Conservation (phyloP, 768 basidiomycete genomes). For the Thelephora aurantiotincta region DNA sequence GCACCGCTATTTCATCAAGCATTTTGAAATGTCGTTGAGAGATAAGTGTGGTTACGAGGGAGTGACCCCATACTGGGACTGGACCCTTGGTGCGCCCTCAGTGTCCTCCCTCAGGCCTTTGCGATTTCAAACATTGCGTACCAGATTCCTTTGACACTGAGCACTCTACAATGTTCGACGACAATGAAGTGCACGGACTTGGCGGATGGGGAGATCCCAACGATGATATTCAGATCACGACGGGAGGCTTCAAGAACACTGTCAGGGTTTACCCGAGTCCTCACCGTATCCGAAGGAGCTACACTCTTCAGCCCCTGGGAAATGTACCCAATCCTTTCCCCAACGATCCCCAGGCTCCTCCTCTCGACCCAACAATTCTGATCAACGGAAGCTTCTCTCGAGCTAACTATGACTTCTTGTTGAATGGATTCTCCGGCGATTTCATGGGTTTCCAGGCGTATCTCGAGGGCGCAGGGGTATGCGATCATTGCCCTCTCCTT, state of each 20-base stretch:
- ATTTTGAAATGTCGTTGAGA: conserved; percentile 10
- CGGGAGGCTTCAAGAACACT: conserved; percentile 17
- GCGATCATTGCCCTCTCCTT: not conserved
- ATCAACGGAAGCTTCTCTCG: conserved; percentile 17
- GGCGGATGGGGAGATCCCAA: conserved; percentile 16
- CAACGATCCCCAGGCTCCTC: conserved; percentile 1
- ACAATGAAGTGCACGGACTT: conserved; percentile 11
- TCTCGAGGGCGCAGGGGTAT: conserved; percentile 17
- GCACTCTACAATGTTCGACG: conserved; percentile 12
- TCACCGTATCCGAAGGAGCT: conserved; percentile 20
- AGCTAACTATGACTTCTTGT: conserved; percentile 11
- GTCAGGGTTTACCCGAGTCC: conserved; percentile 18
- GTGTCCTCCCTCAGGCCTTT: not conserved
- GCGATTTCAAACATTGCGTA: not conserved
- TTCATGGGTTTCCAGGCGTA: conserved; percentile 18
- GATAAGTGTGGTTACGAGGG: conserved; percentile 12
- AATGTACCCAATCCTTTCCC: not conserved
- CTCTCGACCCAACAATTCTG: conserved; percentile 9
- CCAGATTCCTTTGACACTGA: conserved; percentile 13
- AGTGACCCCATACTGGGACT: conserved; percentile 16
- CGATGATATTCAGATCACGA: conserved; percentile 10
- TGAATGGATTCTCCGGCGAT: conserved; percentile 17
- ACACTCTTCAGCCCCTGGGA: conserved; percentile 18
- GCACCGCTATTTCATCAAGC: conserved; percentile 14
- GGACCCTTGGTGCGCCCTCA: conserved; percentile 11